Base-by-base conservation (phyloP, 2,329 filamentous ascomycete genomes). In the Fusarium acutatum region DNA sequence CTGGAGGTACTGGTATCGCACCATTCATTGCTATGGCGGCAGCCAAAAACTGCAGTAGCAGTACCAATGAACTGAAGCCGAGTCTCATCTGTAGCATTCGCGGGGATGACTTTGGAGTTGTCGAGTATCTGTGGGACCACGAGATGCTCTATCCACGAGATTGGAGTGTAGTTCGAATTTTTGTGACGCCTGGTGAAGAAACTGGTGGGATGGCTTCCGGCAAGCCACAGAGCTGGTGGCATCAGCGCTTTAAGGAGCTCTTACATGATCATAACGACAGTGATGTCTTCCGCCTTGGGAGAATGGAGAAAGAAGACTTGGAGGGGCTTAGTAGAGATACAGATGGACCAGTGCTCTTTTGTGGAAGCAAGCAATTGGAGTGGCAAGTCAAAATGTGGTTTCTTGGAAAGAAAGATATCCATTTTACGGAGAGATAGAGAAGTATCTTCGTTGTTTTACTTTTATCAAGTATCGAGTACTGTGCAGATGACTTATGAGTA, bases 381-480 rank as follows among this genome's bases (percentile, higher is more conserved):
- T 68, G 65, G 65, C 64, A 68, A 15, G 54, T 62, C 2, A 68
- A 54, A 14, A 62, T 68, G 64, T 68, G 65, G 65, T 30, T 68
- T 3, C 40, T 68, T 2, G 37, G 30, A 1, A 68, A 32, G 22
- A 46, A 14, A 18, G 14, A 43, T 5, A 26, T 67, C 7, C 35
- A 68, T 11, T 37, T 64, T 4, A 68, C 54, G 6, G 54, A 68
- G 4, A 62, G 64, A 43, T 68, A 53, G n/a, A 28, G 12, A 28
- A 22, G 20, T 7, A 22, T 7, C 4, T 28, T 28, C 6, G 26
- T 15, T 5, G 5, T 22, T 28, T 7, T 15, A 22, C 26, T 15
- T 28, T 13, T 3, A 7, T 20, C 6, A 5, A 46, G 28, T 22
- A 26, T 46, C 18, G 6, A 22, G 24, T 13, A 11, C 43, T 28